A percentile compares a stretch with the other conserved stretches of the same genome.
These are phyloP conservation scores for Candida vaughaniae DNA, from an alignment of 805 yeast species.

Conservation along the genomic window DNA sequence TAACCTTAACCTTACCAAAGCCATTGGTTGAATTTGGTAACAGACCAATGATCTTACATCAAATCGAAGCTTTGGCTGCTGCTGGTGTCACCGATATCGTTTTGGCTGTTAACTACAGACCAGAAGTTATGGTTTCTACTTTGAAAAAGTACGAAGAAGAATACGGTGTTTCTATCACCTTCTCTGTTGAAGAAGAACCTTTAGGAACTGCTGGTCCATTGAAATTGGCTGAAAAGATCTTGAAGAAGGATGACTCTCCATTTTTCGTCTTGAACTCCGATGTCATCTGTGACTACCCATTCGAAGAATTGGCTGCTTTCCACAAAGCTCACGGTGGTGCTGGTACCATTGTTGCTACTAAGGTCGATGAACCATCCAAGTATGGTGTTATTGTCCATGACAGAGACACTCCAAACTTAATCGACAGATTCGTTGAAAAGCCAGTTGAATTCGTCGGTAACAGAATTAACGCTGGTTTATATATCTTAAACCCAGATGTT, in stretches of 20 bases:
- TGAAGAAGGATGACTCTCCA: slow-evolving; percentile 93
- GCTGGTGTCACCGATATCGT: slow-evolving; percentile 99
- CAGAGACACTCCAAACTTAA: slow-evolving; percentile 90
- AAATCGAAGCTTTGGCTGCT: slow-evolving; percentile 94
- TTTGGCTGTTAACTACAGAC: slow-evolving; percentile 97
- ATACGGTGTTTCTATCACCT: slow-evolving; percentile 92
- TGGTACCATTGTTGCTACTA: slow-evolving; percentile 98
- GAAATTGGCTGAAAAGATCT: slow-evolving; percentile 90
- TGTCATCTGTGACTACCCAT: slow-evolving; percentile 98
- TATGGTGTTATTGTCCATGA: slow-evolving; percentile 99
- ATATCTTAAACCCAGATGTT: slow-evolving; percentile 96
- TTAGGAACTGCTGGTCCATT: slow-evolving; percentile 99
- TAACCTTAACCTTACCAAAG: slow-evolving; percentile 91
- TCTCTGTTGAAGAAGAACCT: slow-evolving; percentile 98
- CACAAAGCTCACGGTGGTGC: slow-evolving; percentile 95
- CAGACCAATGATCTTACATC: slow-evolving; percentile 99
- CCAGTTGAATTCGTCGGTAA: slow-evolving; percentile 99
- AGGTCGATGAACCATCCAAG: slow-evolving; percentile 99
- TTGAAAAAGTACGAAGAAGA: slow-evolving; percentile 90
- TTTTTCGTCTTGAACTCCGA: slow-evolving; percentile 98
- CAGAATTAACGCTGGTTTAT: slow-evolving; percentile 99
- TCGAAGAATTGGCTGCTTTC: slow-evolving; percentile 86
- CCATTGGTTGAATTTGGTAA: slow-evolving; percentile 97
- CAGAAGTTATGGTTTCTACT: slow-evolving; percentile 97
- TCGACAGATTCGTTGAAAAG: slow-evolving; percentile 98